These are phyloP conservation scores for Kitagawia praeruptora DNA, from an alignment of 129 eudicot genomes.

Conservation along the genomic window DNA sequence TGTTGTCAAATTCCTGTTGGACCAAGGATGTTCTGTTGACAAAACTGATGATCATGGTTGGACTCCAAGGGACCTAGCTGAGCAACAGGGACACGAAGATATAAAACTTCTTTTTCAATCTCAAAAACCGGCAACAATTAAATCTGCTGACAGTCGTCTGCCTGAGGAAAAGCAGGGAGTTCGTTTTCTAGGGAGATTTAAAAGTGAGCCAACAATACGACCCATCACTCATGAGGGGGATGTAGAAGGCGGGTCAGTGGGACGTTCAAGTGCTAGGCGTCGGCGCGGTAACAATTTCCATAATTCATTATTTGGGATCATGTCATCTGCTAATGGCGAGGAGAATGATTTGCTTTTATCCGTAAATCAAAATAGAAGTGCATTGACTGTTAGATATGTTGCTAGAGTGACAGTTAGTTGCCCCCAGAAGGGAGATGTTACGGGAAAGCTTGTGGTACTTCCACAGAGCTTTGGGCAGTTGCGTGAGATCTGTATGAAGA, in stretches of 20 bases:
- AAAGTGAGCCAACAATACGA: slow-evolving; percentile 5
- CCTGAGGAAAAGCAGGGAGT: neutral
- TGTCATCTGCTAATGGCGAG: slow-evolving; percentile 45
- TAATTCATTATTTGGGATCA: slow-evolving; percentile 65
- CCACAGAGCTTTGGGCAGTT: slow-evolving; percentile 63
- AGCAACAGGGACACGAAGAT: slow-evolving; percentile 11
- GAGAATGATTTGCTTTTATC: slow-evolving; percentile 30
- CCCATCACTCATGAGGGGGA: slow-evolving; percentile 23
- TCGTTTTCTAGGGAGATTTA: neutral
- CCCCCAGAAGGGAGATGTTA: slow-evolving; percentile 45
- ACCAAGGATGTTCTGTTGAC: slow-evolving; percentile 7
- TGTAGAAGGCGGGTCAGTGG: slow-evolving; percentile 30
- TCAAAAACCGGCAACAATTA: too few species aligned
- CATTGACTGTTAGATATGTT: slow-evolving; percentile 4
- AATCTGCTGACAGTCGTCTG: neutral
- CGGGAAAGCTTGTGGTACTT: slow-evolving; percentile 66
- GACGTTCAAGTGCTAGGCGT: slow-evolving; percentile 31
- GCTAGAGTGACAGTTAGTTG: slow-evolving; percentile 65
- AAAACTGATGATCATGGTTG: slow-evolving; percentile 9
- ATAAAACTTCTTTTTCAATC: neutral
- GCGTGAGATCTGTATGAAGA: slow-evolving; percentile 32
- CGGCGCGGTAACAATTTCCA: slow-evolving; percentile 46
- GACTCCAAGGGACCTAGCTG: slow-evolving; percentile 8
- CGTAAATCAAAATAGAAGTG: slow-evolving; percentile 18
- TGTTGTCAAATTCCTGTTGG: slow-evolving; percentile 1